Base-by-base conservation (phyloP, 768 basidiomycete genomes). In the Phaffia tasmanica region DNA sequence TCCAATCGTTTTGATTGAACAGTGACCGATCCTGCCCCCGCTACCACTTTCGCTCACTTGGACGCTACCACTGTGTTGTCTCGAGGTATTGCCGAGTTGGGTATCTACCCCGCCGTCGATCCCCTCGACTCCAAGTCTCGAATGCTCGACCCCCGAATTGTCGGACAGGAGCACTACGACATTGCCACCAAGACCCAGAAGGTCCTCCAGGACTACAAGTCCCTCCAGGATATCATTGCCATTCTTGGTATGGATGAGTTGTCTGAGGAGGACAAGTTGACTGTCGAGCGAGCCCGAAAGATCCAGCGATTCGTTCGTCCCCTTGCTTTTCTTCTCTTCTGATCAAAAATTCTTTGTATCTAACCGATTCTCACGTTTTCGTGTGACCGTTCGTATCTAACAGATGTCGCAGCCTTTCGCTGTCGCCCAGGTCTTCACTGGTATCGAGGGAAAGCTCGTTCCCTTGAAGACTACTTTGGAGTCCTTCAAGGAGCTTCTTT, bases 21-120 rank as follows among this genome's bases (percentile, higher is more conserved):
- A 61, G 53, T 99, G 89, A 99, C 95, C 75, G 95, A 98, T 82
- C 95, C 95, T 71, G 95, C 95, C 69, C 95, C 95, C 50, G 95
- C 95, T 70, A 99, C 95, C 72, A 98, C 95, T 74, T 98, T 98
- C 81, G 94, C 94, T 79, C 95, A 98, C 79, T 89, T 99, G 89
- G 95, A 99, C 77, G 94, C 95, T 73, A 99, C 95, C 72, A 98
- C 95, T 76, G 93, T 97, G 77, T 83, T 99, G 80, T 99, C 95
- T 65, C 95, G 95, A 83, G 86, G 89, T 80, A 98, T 99, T 79
- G 92, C 92, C 74, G 91, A 94, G 79, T 85, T 95, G 62, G 75
- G 74, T 74, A 95, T 97, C 79, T 99, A 99, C 83, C 95, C 95
- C 71, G 95, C 95, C 72, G 95, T 99, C 76, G 95, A 98, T 79